These are phyloP conservation scores for Cyclocybe cylindracea DNA, from an alignment of 768 basidiomycete species.

Conservation along the genomic window DNA sequence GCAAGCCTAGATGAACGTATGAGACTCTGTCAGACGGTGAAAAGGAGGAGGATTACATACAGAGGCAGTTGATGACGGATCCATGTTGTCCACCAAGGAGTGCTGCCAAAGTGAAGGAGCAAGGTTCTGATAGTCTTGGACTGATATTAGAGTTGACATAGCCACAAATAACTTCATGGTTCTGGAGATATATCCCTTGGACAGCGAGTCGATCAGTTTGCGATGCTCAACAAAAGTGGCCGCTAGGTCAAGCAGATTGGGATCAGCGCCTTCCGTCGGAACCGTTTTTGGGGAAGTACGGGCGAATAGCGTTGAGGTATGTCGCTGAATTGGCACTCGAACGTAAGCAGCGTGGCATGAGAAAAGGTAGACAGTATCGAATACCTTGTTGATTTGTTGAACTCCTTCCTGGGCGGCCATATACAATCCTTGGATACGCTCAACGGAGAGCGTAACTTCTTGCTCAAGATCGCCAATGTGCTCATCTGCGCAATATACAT, in stretches of 20 bases:
- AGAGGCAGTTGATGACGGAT: constrained; percentile 45
- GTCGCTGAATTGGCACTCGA: constrained; percentile 11
- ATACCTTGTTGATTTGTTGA: constrained; percentile 45
- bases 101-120: constrained; percentile 60
- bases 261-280: constrained; percentile 2
- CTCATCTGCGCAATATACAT: constrained; percentile 36
- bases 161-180: constrained; percentile 63
- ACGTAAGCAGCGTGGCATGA: neutral
- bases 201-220: constrained; percentile 42
- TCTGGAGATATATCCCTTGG: constrained; percentile 45
- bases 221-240: constrained; percentile 36
- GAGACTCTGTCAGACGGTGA: neutral
- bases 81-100: constrained; percentile 41
- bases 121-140: constrained; percentile 51
- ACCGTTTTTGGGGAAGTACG: constrained; percentile 6
- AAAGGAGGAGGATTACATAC: constrained; percentile 36
- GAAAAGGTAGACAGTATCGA: neutral
- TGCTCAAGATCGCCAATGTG: constrained; percentile 40
- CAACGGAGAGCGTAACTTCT: constrained; percentile 41
- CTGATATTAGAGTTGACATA: constrained; percentile 53
- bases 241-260: constrained; percentile 29
- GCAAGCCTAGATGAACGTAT: constrained; percentile 42
- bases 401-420: constrained; percentile 47
- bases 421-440: constrained; percentile 52
- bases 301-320: constrained; percentile 15